Evolutionary conservation across 2,329 filamentous ascomycete genomes (phyloP), one percentile per base, ranked within the genome.

Genomic region (Talaromyces sp.): DNA sequence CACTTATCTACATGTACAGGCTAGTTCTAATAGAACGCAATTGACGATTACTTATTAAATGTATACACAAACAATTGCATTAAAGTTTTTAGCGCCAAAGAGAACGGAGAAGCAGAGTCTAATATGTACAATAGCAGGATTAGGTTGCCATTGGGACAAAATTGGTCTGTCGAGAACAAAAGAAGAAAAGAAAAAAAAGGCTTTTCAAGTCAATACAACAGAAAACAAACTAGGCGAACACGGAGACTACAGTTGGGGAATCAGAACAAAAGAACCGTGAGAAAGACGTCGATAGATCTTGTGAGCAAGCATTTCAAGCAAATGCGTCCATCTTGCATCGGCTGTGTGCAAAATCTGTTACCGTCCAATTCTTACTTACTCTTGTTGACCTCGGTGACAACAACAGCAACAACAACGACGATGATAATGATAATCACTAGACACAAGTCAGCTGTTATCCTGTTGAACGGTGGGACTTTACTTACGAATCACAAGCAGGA

Each of bases 401-500:
- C 74, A 57, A 81, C 78, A 56, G 75, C 79, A 64, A 83, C 74
- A 67, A 77, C 79, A 48, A 83, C 74, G 58, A 84, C 75, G 66
- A 84, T 80, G 58, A 77, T 72, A 65, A 85, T 78, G 66, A 85
- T 83, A 62, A 83, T 71, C 58, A 83, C 81, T 84, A 58, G 26
- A 3, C 53, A 2, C 53, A n/a, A 31, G 50, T 32, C 57, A 65
- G 66, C 63, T 63, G 14, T 24, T 12, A n/a, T 54, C 19, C 17
- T 10, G 5, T 41, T 14, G 7, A 2, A 24, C 12, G 32, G 10
- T 3, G 52, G 38, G 52, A 38, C 11, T 54, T 58, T 66, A 85
- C 83, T 77, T 72, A 83, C 80, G 78, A 67, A 82, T 79, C 70
- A 97, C 91, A 69, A 88, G 87, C 67, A 96, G 78, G 81, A 92